Conservation (phyloP, 768 basidiomycete genomes). For the Boletus insuetus region DNA sequence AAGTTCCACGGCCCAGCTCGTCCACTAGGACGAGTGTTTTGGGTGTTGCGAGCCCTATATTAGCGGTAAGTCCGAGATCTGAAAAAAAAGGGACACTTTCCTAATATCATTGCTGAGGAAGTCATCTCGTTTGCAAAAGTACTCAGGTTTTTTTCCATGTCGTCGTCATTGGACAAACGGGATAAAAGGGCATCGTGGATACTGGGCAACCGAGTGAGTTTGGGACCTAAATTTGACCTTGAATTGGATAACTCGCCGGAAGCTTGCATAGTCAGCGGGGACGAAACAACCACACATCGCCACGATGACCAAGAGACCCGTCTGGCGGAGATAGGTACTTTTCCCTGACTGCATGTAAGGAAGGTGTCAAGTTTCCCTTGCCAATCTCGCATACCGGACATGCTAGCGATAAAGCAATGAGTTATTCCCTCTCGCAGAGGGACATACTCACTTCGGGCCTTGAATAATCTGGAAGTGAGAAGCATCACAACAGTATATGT, state of each 20-base stretch:
- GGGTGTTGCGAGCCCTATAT: constrained; percentile 62
- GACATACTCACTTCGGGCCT: constrained; percentile 72
- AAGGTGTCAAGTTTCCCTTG: background rate
- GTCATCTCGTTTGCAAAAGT: constrained; percentile 98
- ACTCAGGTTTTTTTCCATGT: constrained; percentile 84
- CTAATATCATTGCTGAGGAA: constrained; percentile 86
- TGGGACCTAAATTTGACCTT: background rate
- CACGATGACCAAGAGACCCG: constrained; percentile 79
- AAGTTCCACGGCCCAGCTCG: constrained; percentile 91
- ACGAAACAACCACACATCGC: constrained; percentile 92
- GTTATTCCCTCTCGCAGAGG: background rate
- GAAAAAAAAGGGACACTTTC: constrained; percentile 33
- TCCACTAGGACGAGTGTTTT: constrained; percentile 83
- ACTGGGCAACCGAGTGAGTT: constrained; percentile 34
- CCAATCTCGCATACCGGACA: constrained; percentile 46
- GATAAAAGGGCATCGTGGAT: constrained; percentile 83
- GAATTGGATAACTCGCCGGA: constrained; percentile 46
- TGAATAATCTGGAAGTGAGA: constrained; percentile 90
- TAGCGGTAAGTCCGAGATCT: background rate
- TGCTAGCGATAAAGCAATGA: constrained; percentile 36
- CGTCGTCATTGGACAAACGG: constrained; percentile 91
- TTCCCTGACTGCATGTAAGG: constrained; percentile 53
- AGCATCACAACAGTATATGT: constrained; percentile 82
- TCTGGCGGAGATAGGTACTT: constrained; percentile 89
- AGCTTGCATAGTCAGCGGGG: constrained; percentile 91